These are phyloP conservation scores for Talaromyces piceae DNA, from an alignment of 2,329 filamentous ascomycete genomes.

Conservation along the genomic window DNA sequence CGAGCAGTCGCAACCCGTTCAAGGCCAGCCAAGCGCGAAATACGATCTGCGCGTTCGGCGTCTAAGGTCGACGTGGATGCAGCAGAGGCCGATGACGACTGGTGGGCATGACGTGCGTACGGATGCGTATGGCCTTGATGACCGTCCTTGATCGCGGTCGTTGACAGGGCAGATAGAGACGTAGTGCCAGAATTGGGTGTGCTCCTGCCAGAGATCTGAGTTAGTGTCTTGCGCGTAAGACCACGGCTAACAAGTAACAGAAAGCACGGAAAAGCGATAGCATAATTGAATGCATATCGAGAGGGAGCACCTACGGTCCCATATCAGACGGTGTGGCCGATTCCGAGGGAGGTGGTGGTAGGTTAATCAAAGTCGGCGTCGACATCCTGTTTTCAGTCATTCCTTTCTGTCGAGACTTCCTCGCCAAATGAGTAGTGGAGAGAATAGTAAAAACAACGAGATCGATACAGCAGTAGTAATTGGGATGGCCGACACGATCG, in stretches of 20 bases:
- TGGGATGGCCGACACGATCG: not conserved
- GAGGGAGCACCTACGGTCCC: slow-evolving; percentile 74
- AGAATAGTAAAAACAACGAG: not conserved
- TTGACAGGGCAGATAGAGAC: slow-evolving; percentile 83
- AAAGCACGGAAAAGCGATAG: too few relatives aligned
- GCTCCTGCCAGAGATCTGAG: slow-evolving; percentile 49
- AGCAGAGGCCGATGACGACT: slow-evolving; percentile 50
- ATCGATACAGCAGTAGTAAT: not conserved
- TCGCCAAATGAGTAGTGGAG: not conserved
- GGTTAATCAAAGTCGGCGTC: slow-evolving; percentile 68
- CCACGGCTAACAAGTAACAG: slow-evolving; percentile 10
- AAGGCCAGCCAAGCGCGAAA: slow-evolving; percentile 87
- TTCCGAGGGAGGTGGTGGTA: slow-evolving; percentile 73
- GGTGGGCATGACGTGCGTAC: slow-evolving; percentile 45
- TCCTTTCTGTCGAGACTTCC: not conserved
- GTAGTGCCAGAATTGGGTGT: slow-evolving; percentile 91
- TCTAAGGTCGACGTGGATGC: slow-evolving; percentile 69
- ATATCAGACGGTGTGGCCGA: slow-evolving; percentile 82
- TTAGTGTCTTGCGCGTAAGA: not conserved
- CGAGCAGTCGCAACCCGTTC: slow-evolving; percentile 77
- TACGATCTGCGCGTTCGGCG: slow-evolving; percentile 87
- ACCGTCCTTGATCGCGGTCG: slow-evolving; percentile 92
- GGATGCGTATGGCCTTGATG: slow-evolving; percentile 73
- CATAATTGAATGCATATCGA: too few relatives aligned
- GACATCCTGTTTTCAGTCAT: slow-evolving; percentile 21